These are phyloP conservation scores for Kwoniella dendrophila DNA, from an alignment of 768 basidiomycete genomes.

Conservation along the genomic window DNA sequence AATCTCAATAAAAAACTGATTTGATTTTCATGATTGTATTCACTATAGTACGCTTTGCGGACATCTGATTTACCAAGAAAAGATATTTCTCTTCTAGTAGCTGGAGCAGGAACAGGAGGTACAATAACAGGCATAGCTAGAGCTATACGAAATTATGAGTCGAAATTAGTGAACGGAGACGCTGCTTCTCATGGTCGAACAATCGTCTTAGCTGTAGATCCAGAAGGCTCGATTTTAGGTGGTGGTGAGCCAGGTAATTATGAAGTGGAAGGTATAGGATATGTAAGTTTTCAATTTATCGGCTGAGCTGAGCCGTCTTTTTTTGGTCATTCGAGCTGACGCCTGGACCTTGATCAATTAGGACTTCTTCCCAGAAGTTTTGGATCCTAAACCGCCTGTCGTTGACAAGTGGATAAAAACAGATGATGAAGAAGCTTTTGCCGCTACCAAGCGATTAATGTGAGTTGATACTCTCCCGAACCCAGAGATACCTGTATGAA, in stretches of 20 bases:
- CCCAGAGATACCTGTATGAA: background rate
- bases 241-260: conserved; percentile 64
- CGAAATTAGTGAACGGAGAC: conserved; percentile 44
- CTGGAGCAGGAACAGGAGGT: conserved; percentile 91
- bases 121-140: conserved; percentile 73
- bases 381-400: conserved; percentile 64
- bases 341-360: conserved; percentile 14
- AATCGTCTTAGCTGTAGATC: conserved; percentile 81
- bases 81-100: conserved; percentile 69
- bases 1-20: background rate
- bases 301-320: background rate
- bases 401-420: conserved; percentile 79
- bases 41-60: conserved; percentile 60
- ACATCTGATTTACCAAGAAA: conserved; percentile 60
- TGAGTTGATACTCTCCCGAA: conserved; percentile 24
- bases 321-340: background rate
- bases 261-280: conserved; percentile 91
- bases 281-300: conserved; percentile 45
- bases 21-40: background rate
- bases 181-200: conserved; percentile 5
- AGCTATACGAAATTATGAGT: conserved; percentile 35
- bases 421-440: conserved; percentile 76
- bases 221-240: conserved; percentile 87
- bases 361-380: conserved; percentile 86
- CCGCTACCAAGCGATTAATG: conserved; percentile 72